These are phyloP conservation scores for Yamadazyma phyllophila DNA, from an alignment of 805 yeast species.

Conservation along the genomic window DNA sequence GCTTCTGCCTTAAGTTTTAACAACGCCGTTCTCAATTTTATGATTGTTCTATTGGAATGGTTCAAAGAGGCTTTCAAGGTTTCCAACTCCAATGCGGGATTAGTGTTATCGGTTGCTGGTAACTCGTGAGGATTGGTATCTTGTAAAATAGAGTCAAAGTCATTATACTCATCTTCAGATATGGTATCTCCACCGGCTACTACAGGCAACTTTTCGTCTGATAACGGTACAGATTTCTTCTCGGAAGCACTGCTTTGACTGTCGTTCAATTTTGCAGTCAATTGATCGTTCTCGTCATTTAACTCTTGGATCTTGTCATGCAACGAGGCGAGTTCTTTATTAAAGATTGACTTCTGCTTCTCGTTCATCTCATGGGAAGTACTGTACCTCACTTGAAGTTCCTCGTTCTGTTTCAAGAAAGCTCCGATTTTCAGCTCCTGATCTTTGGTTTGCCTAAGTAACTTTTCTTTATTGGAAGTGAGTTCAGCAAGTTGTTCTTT, in stretches of 20 bases:
- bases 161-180: slow-evolving; percentile 31
- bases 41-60: slow-evolving; percentile 61
- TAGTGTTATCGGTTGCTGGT: slow-evolving; percentile 33
- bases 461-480: slow-evolving; percentile 38
- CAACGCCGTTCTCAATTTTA: slow-evolving; percentile 53
- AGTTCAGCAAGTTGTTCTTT: slow-evolving; percentile 43
- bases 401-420: slow-evolving; percentile 51
- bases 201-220: not conserved
- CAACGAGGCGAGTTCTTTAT: slow-evolving; percentile 46
- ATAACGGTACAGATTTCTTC: not conserved
- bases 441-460: slow-evolving; percentile 32
- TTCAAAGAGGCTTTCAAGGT: slow-evolving; percentile 61
- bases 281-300: slow-evolving; percentile 66
- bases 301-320: slow-evolving; percentile 54
- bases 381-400: slow-evolving; percentile 36
- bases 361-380: slow-evolving; percentile 40
- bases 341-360: slow-evolving; percentile 32
- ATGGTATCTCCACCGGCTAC: not conserved
- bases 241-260: not conserved
- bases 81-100: slow-evolving; percentile 57
- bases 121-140: slow-evolving; percentile 26
- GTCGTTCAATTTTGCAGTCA: slow-evolving; percentile 37
- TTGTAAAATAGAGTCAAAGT: slow-evolving; percentile 31
- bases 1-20: slow-evolving; percentile 36
- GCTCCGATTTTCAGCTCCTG: slow-evolving; percentile 24